Evolutionary conservation across 192 early-diverging fungal species (phyloP).

Genomic region (Oehlia diaphana): DNA sequence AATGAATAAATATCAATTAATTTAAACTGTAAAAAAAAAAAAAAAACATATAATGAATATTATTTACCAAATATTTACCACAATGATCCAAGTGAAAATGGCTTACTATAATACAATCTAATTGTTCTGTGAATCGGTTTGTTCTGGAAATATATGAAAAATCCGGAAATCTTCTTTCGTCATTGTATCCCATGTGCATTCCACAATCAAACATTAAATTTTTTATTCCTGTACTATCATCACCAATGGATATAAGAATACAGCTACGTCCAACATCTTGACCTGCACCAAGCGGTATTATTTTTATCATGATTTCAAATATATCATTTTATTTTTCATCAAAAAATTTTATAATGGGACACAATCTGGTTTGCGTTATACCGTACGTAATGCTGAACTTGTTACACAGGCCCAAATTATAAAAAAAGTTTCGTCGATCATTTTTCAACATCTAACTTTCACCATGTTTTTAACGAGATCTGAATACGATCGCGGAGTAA

Average conservation of each 20-base stretch:
- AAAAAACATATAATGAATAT: neutral
- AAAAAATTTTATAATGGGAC: neutral
- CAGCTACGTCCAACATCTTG: constrained; percentile 90
- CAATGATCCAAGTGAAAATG: constrained; percentile 99
- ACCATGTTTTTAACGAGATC: constrained; percentile 75
- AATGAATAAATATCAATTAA: too few species aligned
- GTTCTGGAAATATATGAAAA: constrained; percentile 88
- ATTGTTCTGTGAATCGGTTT: constrained; percentile 73
- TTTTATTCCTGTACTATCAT: constrained; percentile 45
- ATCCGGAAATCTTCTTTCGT: constrained; percentile 91
- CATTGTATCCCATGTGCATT: constrained; percentile 94
- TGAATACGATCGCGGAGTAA: constrained; percentile 99
- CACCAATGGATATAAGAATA: constrained; percentile 73
- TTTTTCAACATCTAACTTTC: neutral
- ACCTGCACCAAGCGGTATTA: constrained; percentile 73
- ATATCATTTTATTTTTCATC: neutral
- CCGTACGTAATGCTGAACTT: neutral
- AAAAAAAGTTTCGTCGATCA: neutral
- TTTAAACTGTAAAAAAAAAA: too few species aligned
- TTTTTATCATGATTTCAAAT: constrained; percentile 50
- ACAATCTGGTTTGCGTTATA: neutral
- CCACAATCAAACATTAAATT: constrained; percentile 94
- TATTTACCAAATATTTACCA: constrained; percentile 42
- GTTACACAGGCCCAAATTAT: neutral
- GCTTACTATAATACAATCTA: constrained; percentile 93